Evolutionary conservation across 1,139 yeast genomes (phyloP), one percentile per base, ranked within the genome.

Genomic region (Kurtzmaniella natalensis): DNA sequence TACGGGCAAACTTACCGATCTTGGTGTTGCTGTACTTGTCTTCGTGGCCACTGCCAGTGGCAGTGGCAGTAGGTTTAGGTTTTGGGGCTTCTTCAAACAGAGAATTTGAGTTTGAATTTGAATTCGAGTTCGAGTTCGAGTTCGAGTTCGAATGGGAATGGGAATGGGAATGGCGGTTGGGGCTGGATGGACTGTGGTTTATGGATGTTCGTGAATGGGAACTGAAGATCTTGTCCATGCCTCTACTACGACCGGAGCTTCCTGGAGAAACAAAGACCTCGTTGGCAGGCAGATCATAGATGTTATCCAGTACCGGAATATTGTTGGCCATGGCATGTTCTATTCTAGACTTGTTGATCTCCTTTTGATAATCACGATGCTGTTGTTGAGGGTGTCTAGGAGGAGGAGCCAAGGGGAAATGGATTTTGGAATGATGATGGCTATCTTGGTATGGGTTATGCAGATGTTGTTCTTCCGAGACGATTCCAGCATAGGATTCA

Each of bases 401-500:
- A 7, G 21, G 21, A 5, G 29, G 7, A 9, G 20, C 13, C 24
- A 8, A 10, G n/a, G n/a, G n/a, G n/a, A n/a, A n/a, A n/a, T n/a
- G n/a, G n/a, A n/a, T n/a, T n/a, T n/a, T n/a, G n/a, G n/a, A n/a
- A 20, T 25, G 23, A 10, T 5, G 44, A 43, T 27, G 42, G 23
- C 7, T 7, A 10, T 11, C 26, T 11, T 10, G 5, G 13, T 7
- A 5, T 16, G 26, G 15, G 8, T 10, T 10, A 13, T 10, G 11
- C 15, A 4, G 16, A 10, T 23, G 26, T 4, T 11, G 5, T 14
- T 7, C 17, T n/a, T 11, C 9, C 5, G 10, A 4, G 15, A n/a
- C 14, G 15, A n/a, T n/a, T 26, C 10, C 22, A 5, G 18, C 7
- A 21, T 15, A 26, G 9, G 5, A 8, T 17, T 26, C 29, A 11